Percentiles rank a stretch among this genome's conserved stretches.
These are phyloP conservation scores for Peribolospora kevripleyi DNA, from an alignment of 768 basidiomycete genomes.

Conservation along the genomic window DNA sequence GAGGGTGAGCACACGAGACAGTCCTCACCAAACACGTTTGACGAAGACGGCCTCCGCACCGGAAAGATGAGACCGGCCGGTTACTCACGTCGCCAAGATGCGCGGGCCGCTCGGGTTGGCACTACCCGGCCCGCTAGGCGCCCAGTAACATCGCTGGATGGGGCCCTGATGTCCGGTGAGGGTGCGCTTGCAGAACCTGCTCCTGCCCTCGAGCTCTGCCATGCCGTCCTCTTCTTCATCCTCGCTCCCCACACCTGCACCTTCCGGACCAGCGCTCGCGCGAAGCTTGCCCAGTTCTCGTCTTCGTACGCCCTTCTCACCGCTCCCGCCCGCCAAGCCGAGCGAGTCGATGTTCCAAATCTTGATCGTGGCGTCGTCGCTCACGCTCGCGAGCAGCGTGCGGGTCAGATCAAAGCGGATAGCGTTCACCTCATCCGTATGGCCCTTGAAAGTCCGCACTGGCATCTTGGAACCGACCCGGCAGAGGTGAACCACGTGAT, in stretches of 20 bases:
- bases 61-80: neutral
- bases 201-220: neutral
- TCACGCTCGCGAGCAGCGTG: conserved; percentile 14
- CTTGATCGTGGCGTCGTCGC: conserved; percentile 16
- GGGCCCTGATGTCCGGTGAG: conserved; percentile 6
- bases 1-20: no score
- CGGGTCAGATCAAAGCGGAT: conserved; percentile 14
- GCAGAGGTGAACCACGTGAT: conserved; percentile 8
- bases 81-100: conserved; percentile 10
- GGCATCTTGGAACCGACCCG: neutral
- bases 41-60: neutral
- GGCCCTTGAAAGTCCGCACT: conserved; percentile 14
- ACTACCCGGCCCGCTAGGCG: no score
- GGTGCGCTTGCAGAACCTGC: conserved; percentile 11
- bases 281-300: neutral
- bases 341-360: conserved; percentile 13
- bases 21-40: neutral
- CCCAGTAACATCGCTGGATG: neutral
- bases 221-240: conserved; percentile 3
- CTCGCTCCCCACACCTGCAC: conserved; percentile 4
- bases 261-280: neutral
- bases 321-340: conserved; percentile 3
- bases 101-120: neutral
- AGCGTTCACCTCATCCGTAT: conserved; percentile 18
- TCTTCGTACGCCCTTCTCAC: neutral